Percentiles rank a stretch among this genome's conserved stretches.
phyloP scores from a whole-genome alignment of 345 rosid genomes.

The Orychophragmus violaceus region DNA sequence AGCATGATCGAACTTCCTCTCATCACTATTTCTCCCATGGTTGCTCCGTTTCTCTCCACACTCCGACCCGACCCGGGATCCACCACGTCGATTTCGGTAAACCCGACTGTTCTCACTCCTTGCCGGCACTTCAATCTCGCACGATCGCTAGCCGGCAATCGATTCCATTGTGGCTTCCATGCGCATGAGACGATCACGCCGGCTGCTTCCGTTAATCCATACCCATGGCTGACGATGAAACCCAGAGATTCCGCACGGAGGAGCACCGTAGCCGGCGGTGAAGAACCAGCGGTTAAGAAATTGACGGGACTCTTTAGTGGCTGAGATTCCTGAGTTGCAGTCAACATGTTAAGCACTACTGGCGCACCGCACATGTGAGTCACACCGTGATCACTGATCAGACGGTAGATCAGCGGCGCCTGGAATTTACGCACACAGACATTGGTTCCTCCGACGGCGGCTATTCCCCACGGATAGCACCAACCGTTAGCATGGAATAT shows the following conservation, averaged over 20 bases:
- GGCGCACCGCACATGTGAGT: constrained; percentile 93
- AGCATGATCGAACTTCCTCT: constrained; percentile 64
- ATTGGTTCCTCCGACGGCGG: constrained; percentile 78
- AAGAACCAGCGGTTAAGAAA: constrained; percentile 67
- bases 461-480: constrained; percentile 67
- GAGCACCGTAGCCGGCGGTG: constrained; percentile 68
- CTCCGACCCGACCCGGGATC: constrained; percentile 40
- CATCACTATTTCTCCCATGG: constrained; percentile 55
- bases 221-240: constrained; percentile 61
- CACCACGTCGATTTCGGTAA: constrained; percentile 44
- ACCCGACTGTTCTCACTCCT: constrained; percentile 46
- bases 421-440: constrained; percentile 66
- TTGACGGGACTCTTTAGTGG: constrained; percentile 42
- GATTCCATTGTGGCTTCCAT: constrained; percentile 75
- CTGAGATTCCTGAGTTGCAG: constrained; percentile 26
- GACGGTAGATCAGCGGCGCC: constrained; percentile 37
- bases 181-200: constrained; percentile 58
- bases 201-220: constrained; percentile 65
- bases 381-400: constrained; percentile 49
- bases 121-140: constrained; percentile 63
- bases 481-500: constrained; percentile 88
- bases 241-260: constrained; percentile 58
- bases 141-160: constrained; percentile 46
- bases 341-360: constrained; percentile 67
- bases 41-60: constrained; percentile 46